A percentile compares a stretch with the other conserved stretches of the same genome.
Evolutionary conservation across 1,139 yeast genomes (phyloP).

Genomic region (Sugiyamaella grinbergsii): DNA sequence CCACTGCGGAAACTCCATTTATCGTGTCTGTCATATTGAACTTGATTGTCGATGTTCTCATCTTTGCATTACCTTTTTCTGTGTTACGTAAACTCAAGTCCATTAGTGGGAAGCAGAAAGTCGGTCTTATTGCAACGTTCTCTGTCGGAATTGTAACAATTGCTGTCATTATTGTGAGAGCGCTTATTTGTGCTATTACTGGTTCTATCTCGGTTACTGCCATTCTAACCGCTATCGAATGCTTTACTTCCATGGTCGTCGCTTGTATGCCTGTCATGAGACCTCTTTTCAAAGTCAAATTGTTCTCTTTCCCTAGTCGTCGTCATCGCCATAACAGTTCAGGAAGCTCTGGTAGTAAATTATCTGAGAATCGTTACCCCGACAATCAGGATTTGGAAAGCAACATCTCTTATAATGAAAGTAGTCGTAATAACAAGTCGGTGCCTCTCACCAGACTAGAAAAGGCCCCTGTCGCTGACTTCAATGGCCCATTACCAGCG

Average conservation of each 20-base stretch:
- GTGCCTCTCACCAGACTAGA: conserved; percentile 8
- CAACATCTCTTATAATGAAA: conserved; percentile 7
- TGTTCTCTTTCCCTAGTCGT: neutral
- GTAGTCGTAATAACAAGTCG: conserved; percentile 1
- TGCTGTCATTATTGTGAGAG: conserved; percentile 35
- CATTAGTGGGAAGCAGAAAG: conserved; percentile 31
- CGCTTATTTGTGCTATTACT: conserved; percentile 31
- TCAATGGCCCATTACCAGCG: neutral
- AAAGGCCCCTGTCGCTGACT: neutral
- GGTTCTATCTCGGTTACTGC: conserved; percentile 35
- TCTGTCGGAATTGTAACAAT: conserved; percentile 39
- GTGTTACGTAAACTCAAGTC: conserved; percentile 32
- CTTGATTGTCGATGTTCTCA: conserved; percentile 35
- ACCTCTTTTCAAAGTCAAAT: conserved; percentile 27
- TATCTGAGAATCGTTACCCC: conserved; percentile 10
- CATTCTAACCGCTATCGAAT: conserved; percentile 38
- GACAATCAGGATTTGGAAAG: conserved; percentile 19
- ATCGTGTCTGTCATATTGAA: conserved; percentile 36
- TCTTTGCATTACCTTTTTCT: conserved; percentile 39
- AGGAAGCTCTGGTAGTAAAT: conserved; percentile 11
- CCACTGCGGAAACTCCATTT: conserved; percentile 37
- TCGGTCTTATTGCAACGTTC: conserved; percentile 37
- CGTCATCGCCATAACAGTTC: neutral
- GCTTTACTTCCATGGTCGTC: conserved; percentile 38
- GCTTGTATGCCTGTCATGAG: conserved; percentile 39